These are phyloP conservation scores for Arthrobotrys megalospora DNA, from an alignment of 2,329 filamentous ascomycete species.

Conservation along the genomic window DNA sequence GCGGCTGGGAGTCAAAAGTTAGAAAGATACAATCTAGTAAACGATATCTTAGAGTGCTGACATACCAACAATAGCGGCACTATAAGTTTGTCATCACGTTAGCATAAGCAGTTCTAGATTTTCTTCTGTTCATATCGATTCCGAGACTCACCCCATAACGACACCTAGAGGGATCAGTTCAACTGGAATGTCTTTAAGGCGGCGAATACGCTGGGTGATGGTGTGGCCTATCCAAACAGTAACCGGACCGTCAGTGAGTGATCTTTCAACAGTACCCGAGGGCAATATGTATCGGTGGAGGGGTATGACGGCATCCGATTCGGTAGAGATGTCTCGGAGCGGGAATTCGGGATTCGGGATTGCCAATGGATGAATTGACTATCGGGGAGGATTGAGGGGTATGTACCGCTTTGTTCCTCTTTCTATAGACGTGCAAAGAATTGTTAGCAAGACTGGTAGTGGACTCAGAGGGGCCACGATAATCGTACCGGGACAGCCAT, in stretches of 20 bases:
- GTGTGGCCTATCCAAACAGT: conserved; percentile 83
- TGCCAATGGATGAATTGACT: conserved; percentile 20
- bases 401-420: conserved; percentile 64
- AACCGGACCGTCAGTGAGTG: not conserved
- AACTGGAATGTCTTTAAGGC: conserved; percentile 88
- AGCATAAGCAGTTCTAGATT: not conserved
- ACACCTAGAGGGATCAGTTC: conserved; percentile 94
- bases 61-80: conserved; percentile 63
- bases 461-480: not conserved
- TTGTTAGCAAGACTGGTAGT: conserved; percentile 10
- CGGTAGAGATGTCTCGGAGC: conserved; percentile 6
- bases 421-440: conserved; percentile 58
- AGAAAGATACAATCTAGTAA: not conserved
- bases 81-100: conserved; percentile 26
- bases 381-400: conserved; percentile 32
- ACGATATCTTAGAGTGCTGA: conserved; percentile 62
- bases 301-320: conserved; percentile 9
- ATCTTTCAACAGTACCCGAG: conserved; percentile 20
- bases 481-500: conserved; percentile 52
- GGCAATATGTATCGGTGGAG: conserved; percentile 7
- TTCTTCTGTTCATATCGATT: not conserved
- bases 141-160: conserved; percentile 82
- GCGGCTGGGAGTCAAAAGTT: conserved; percentile 73
- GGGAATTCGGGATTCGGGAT: conserved; percentile 11
- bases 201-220: conserved; percentile 93